Base-by-base conservation (phyloP, 2,329 filamentous ascomycete species). In the Talaromyces sp. region DNA sequence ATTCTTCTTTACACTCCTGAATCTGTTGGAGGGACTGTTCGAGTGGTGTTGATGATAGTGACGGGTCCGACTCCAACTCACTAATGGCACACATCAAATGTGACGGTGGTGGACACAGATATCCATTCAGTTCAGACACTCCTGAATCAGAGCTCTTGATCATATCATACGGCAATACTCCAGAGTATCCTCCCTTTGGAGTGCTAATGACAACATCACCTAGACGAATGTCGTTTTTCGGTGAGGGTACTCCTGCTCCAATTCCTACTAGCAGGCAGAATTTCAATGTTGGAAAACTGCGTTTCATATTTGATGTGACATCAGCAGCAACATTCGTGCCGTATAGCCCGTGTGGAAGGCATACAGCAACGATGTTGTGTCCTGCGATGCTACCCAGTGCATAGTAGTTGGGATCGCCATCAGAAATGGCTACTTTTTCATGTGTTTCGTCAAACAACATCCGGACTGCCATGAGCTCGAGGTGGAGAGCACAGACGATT, bases 161-260 rank as follows among this genome's bases (percentile, higher is more conserved):
- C 55, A 65, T 52, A 62, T 62, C 52, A 63, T 63, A 67, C 31
- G 66, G 66, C 5, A 67, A 31, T 34, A 66, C 65, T 9, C 65
- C 66, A 14, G 63, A 57, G 56, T 64, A 53, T 16, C 28, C 18
- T 16, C 59, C 59, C 34, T 51, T 57, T 6, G 67, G 65, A 14
- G 65, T 61, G 62, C 70, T 68, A 10, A 73, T 65, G 27, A 72
- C 65, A 1, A 73, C 64, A 61, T 73, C 71, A 4, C 69, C 70
- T 0, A 73, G 65, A 7, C 69, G 66, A 61, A 64, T 60, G 34
- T 60, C 59, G n/a, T 56, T 56, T 34, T 36, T 50, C 30, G 27
- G 18, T 18, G 52, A 56, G 1, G 70, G 70, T 9, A 69, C 64
- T 7, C 70, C 71, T 1, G 67, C 69, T 5, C 70, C 70, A 36